Evolutionary conservation across 257 asterid species (phyloP), one percentile per base, ranked within the genome.

Genomic region (Cordia subcordata): DNA sequence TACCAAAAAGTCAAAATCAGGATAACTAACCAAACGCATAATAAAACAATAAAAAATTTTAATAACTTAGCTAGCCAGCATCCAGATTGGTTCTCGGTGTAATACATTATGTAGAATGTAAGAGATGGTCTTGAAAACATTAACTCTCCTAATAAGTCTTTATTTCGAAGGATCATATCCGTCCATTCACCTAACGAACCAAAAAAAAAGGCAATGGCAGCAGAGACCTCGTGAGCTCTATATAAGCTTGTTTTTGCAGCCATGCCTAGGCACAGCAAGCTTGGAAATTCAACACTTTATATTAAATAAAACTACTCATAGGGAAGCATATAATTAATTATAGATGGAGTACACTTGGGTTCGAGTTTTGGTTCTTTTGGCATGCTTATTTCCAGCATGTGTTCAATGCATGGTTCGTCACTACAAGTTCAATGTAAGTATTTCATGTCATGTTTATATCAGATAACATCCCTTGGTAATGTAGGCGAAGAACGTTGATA

Each of bases 391-490:
- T 54, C 88, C 87, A 0, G 62, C 69, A 22, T 8, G 75, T 8
- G 86, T 78, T 18, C 77, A 87, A 40, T 74, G 77, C 61, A 67
- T 68, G 27, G 85, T 88, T 75, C 96, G 97, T 13, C 85, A 69
- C 58, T 90, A 87, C 80, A 88, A 80, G 68, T 87, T 90, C 68
- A 84, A 90, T 52, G 97, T 87, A 75, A 87, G 97, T 72, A 50
- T 11, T 12, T 8, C 4, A 2, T 42, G 47, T n/a, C n/a, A n/a
- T n/a, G n/a, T n/a, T n/a, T n/a, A n/a, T n/a, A n/a, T n/a, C n/a
- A n/a, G n/a, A n/a, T n/a, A n/a, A n/a, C n/a, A n/a, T n/a, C n/a
- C n/a, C n/a, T n/a, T n/a, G n/a, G n/a, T n/a, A n/a, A n/a, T n/a
- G n/a, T n/a, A n/a, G n/a, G n/a, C n/a, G n/a, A n/a, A n/a, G n/a